Evolutionary conservation across 371 early-diverging fungal species (phyloP).

Genomic region (Lichtheimia ornata): DNA sequence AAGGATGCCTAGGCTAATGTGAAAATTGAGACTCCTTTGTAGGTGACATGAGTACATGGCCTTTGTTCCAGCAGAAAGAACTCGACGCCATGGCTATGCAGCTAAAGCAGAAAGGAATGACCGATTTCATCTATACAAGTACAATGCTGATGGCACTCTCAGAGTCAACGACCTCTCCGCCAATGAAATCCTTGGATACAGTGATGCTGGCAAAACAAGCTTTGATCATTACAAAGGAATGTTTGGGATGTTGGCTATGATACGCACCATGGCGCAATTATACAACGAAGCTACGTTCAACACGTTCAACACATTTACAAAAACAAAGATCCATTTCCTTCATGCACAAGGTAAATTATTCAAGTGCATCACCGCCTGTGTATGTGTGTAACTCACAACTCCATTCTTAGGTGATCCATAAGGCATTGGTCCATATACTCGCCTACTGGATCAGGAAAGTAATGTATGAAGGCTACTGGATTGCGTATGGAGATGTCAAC

Average conservation of each 20-base stretch:
- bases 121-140: slow-evolving; percentile 4
- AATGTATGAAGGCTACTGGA: too few species aligned
- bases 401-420: slow-evolving; percentile 24
- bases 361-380: slow-evolving; percentile 14
- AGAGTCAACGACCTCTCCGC: slow-evolving; percentile 8
- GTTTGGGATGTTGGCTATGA: slow-evolving; percentile 33
- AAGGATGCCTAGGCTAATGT: too few species aligned
- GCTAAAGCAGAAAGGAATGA: slow-evolving; percentile 5
- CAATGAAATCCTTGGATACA: slow-evolving; percentile 21
- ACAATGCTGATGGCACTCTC: slow-evolving; percentile 15
- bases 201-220: slow-evolving; percentile 18
- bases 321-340: slow-evolving; percentile 27
- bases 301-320: slow-evolving; percentile 27
- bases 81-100: slow-evolving; percentile 8
- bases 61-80: too few species aligned
- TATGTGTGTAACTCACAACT: slow-evolving; percentile 18
- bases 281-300: slow-evolving; percentile 26
- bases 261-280: slow-evolving; percentile 27
- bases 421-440: slow-evolving; percentile 37
- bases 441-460: too few species aligned
- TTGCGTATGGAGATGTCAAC: too few species aligned
- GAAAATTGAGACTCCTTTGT: too few species aligned
- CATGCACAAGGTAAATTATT: slow-evolving; percentile 32
- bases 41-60: too few species aligned
- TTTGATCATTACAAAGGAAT: slow-evolving; percentile 29